Evolutionary conservation across 2,329 filamentous ascomycete genomes (phyloP).

Genomic region (Cordyceps fumosorosea): DNA sequence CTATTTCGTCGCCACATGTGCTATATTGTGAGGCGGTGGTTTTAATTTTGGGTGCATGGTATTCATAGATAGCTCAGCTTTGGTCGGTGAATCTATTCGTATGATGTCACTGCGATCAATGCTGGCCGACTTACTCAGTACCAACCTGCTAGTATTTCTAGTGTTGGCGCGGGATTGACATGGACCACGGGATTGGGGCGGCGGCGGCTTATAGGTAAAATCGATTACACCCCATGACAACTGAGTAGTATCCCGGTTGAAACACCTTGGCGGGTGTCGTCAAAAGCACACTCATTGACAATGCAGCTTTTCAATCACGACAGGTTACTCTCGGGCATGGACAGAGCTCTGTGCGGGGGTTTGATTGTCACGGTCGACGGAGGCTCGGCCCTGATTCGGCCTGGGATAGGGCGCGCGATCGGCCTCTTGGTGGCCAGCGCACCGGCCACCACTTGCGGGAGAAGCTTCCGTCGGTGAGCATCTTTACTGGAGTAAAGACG

Average conservation of each 20-base stretch:
- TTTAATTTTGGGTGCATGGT: background rate
- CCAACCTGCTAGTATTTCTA: too few species aligned
- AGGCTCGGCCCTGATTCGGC: background rate
- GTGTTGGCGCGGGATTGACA: background rate
- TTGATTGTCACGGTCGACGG: background rate
- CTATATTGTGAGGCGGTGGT: too few species aligned
- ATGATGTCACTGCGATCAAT: background rate
- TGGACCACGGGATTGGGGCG: background rate
- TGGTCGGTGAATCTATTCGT: background rate
- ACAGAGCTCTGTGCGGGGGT: background rate
- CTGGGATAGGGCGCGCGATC: constrained; percentile 5
- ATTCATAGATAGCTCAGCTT: background rate
- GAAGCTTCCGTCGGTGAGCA: background rate
- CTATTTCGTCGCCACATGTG: background rate
- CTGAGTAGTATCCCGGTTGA: background rate
- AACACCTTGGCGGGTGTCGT: background rate
- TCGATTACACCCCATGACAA: background rate
- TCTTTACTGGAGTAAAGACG: background rate
- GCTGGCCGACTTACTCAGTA: background rate
- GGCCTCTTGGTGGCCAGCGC: background rate
- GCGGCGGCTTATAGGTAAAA: background rate
- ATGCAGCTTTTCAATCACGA: background rate
- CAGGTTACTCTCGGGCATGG: background rate
- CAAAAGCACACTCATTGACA: background rate
- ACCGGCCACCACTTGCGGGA: background rate